Percentiles rank a stretch among this genome's conserved stretches.
These are phyloP conservation scores for Trametes pubescens DNA, from an alignment of 1,284 basidiomycete genomes.

Conservation along the genomic window DNA sequence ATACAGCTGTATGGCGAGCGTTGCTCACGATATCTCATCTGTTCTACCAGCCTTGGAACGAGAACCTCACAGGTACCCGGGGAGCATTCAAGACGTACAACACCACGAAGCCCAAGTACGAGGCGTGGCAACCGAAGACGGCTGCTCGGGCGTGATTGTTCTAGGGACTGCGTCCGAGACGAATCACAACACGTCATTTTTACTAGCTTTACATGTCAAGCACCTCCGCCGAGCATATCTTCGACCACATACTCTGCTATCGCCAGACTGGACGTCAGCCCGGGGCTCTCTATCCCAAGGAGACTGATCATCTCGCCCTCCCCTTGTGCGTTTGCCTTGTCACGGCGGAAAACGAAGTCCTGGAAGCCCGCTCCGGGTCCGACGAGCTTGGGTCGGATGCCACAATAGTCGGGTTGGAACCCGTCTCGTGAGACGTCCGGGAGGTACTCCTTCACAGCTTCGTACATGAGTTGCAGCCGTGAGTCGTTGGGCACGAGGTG, in stretches of 20 bases:
- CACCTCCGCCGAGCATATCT: conserved; percentile 52
- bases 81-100: conserved; percentile 91
- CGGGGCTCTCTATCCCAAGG: conserved; percentile 82
- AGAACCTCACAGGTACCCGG: conserved; percentile 92
- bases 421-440: conserved; percentile 72
- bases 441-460: conserved; percentile 77
- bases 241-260: conserved; percentile 78
- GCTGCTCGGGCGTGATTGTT: conserved; percentile 50
- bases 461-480: conserved; percentile 68
- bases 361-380: conserved; percentile 80
- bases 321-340: conserved; percentile 49
- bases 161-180: not conserved
- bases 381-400: conserved; percentile 90
- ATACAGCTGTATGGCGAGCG: not conserved
- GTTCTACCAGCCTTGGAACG: conserved; percentile 69
- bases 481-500: conserved; percentile 76
- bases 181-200: conserved; percentile 15
- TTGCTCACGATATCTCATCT: conserved; percentile 7
- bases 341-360: conserved; percentile 80
- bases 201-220: conserved; percentile 6
- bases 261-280: conserved; percentile 77
- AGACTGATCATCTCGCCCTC: conserved; percentile 74
- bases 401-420: conserved; percentile 89
- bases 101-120: conserved; percentile 83
- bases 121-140: conserved; percentile 85